Base-by-base conservation (phyloP, 2,329 filamentous ascomycete species). In the Sporothrix curviconia region DNA sequence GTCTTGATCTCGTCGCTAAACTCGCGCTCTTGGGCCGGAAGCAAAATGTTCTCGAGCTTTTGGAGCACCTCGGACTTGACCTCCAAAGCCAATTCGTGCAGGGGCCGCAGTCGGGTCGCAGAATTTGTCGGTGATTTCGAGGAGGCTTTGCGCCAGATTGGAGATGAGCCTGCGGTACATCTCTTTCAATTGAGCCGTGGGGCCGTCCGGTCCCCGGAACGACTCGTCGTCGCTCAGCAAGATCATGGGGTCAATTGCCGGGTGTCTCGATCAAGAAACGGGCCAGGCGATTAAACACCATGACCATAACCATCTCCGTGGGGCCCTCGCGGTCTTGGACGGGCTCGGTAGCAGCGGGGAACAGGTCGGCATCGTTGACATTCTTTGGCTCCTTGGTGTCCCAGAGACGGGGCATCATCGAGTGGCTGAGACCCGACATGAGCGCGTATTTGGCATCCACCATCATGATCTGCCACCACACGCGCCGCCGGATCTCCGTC, bases 381-480 rank as follows among this genome's bases (percentile, higher is more conserved):
- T 85, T 85, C 49, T 72, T 72, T 6, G 82, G 82, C 59, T 72
- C 67, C 64, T 78, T 78, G 5, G 81, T 82, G 59, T 83, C 78
- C 77, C 79, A 83, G 40, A 72, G 73, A n/a, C 71, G 72, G 4
- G 78, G 76, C 2, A 81, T 69, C 55, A 79, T 69, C 9, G 77
- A 76, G 61, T 79, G 76, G 58, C 74, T 80, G 24, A 84, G 74
- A 1, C 82, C 82, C 4, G 82, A 83, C 58, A 81, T 71, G 58
- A 84, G 69, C 42, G 80, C 81, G 56, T 78, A 78, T 61, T 81
- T 79, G 43, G 77, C 73, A 60, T 85, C 82, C 54, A 82, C 72
- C 56, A 84, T 71, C 50, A 83, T 74, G 25, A 86, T 77, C 64
- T 82, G 78, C 83, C 82, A 85, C 84, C 84, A 88, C 19, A 87